Evolutionary conservation across 768 basidiomycete species (phyloP), one percentile per base, ranked within the genome.

Genomic region (Lepiota venenata): DNA sequence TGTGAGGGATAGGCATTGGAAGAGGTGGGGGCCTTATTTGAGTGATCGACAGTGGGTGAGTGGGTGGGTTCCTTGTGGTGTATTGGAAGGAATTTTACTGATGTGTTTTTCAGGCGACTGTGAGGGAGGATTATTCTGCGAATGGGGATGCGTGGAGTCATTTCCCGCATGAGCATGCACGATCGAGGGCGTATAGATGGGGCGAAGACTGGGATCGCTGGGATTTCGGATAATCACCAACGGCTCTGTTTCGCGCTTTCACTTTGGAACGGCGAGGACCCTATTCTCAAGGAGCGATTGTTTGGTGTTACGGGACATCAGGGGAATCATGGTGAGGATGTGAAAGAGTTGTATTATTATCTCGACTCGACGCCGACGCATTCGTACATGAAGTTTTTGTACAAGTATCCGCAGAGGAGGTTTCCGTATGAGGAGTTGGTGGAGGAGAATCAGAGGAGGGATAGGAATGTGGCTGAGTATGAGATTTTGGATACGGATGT

Each of bases 321-420:
- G 74, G 96, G 97, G 43, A 99, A 99, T 67, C 97, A 99, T 69
- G 97, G 97, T 58, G 97, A 99, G 71, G 97, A 99, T 66, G 94
- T 96, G 74, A 98, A 98, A 71, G 97, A 99, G 66, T 75, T 98
- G 25, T 99, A 99, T 70, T 99, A 96, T 68, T 99, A 99, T 70
- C 82, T 99, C 57, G 97, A 98, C 69, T 96, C 93, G 36, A 98
- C 97, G 1, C 97, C 97, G 36, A 98, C 97, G 1, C 97, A 99
- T 64, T 97, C 95, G 5, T 99, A 98, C 80, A 98, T 99, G 97
- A 99, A 99, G 70, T 98, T 92, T 71, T 74, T 98, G 53, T 99
- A 99, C 83, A 99, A 99, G 69, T 99, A 99, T 62, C 95, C 97
- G 11, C 97, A 99, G 68, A 77, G 84, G 62, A 76, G 79, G 32